These are phyloP conservation scores for Diaporthe sp. DNA, from an alignment of 2,329 filamentous ascomycete genomes.

Conservation along the genomic window DNA sequence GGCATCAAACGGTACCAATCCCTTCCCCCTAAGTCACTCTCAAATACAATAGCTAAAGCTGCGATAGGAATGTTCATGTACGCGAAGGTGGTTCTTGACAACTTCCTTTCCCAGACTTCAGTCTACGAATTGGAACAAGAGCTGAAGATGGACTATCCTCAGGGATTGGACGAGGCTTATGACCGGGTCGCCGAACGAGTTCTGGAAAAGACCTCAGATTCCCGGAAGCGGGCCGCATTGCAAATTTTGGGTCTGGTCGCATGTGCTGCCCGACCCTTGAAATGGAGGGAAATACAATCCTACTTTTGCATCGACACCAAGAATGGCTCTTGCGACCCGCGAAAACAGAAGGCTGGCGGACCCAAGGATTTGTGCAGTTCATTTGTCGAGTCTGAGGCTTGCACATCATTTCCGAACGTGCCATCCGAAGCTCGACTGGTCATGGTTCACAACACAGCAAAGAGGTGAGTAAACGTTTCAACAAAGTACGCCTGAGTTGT, in stretches of 20 bases:
- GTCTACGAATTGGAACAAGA: neutral
- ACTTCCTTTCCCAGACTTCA: neutral
- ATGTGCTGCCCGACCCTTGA: too few relatives aligned
- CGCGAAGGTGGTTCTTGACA: neutral
- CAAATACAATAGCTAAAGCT: neutral
- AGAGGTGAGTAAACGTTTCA: too few relatives aligned
- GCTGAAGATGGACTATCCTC: neutral
- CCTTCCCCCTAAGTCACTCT: neutral
- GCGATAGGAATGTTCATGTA: neutral
- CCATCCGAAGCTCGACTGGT: too few relatives aligned
- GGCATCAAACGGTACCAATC: neutral
- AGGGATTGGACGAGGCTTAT: neutral
- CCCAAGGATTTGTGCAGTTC: too few relatives aligned
- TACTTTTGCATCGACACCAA: too few relatives aligned
- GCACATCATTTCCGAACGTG: too few relatives aligned
- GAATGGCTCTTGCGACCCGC: too few relatives aligned
- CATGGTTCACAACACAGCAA: too few relatives aligned
- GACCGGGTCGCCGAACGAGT: neutral
- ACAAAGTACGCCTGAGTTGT: too few relatives aligned
- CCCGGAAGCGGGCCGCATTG: neutral
- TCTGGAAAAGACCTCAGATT: neutral
- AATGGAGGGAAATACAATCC: too few relatives aligned
- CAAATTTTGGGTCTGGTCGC: neutral
- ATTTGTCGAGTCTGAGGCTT: too few relatives aligned
- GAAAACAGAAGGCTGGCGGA: too few relatives aligned